Conservation (phyloP, 1,284 basidiomycete species). For the Cutaneotrichosporon sp. region DNA sequence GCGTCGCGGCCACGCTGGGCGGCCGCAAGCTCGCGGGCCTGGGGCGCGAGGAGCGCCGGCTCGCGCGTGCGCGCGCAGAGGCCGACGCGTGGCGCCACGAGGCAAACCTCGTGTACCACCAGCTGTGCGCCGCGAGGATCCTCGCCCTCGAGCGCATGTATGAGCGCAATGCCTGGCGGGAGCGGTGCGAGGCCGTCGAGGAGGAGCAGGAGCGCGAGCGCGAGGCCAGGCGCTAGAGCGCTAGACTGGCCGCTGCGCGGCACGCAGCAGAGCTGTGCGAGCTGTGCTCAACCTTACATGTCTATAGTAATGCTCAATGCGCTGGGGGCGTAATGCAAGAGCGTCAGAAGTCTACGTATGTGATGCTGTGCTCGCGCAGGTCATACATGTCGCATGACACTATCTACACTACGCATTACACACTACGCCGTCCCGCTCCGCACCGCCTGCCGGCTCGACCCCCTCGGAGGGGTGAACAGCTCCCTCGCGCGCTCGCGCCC, state of each 20-base stretch:
- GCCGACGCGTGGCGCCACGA: slow-evolving; percentile 6
- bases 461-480: background rate
- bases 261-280: background rate
- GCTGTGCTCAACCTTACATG: background rate
- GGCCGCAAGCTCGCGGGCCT: background rate
- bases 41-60: background rate
- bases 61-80: background rate
- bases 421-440: background rate
- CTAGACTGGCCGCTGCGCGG: no score
- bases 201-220: background rate
- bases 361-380: no score
- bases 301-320: background rate
- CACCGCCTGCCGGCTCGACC: background rate
- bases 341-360: background rate
- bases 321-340: background rate
- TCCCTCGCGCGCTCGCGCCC: background rate
- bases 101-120: slow-evolving; percentile 7
- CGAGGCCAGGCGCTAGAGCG: background rate
- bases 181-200: slow-evolving; percentile 4
- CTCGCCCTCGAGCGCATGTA: slow-evolving; percentile 2
- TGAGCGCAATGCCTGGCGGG: slow-evolving; percentile 7
- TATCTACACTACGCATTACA: no score
- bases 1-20: background rate
- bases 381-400: no score
- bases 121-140: slow-evolving; percentile 5